These are phyloP conservation scores for Trichoderma sp. DNA, from an alignment of 2,329 filamentous ascomycete genomes.

Conservation along the genomic window DNA sequence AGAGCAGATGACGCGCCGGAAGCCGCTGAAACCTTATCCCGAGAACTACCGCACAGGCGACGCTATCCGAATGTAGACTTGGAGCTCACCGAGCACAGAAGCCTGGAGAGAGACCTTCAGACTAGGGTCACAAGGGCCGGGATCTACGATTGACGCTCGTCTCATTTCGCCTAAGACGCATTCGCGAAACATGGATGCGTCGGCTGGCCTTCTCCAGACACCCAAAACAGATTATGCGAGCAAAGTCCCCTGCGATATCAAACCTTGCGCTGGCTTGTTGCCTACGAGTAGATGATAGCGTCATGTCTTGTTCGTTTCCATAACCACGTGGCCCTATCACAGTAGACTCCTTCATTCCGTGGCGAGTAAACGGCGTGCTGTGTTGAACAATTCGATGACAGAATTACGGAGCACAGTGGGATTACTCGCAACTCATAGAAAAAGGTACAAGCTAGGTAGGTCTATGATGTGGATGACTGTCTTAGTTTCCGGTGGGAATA, in stretches of 20 bases:
- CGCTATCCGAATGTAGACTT: neutral
- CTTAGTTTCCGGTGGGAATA: slow-evolving; percentile 22
- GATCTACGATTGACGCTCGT: slow-evolving; percentile 27
- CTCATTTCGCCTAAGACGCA: slow-evolving; percentile 24
- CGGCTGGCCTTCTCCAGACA: slow-evolving; percentile 17
- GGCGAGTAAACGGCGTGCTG: neutral
- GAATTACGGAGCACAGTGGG: neutral
- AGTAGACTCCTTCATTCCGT: neutral
- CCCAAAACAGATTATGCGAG: neutral
- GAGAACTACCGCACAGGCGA: neutral
- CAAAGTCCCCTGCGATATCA: neutral
- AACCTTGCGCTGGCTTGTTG: neutral
- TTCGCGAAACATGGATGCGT: slow-evolving; percentile 23
- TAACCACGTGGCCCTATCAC: slow-evolving; percentile 13
- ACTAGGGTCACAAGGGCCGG: slow-evolving; percentile 13
- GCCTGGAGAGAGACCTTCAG: neutral
- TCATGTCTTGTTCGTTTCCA: neutral
- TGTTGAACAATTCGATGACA: neutral
- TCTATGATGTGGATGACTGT: slow-evolving; percentile 2
- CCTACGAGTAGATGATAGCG: neutral
- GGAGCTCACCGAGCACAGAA: neutral
- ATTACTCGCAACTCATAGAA: neutral
- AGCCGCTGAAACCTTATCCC: slow-evolving; percentile 34
- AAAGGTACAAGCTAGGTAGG: neutral
- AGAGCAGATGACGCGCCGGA: slow-evolving; percentile 26